Percentiles rank a stretch among this genome's conserved stretches.
Evolutionary conservation across 768 basidiomycete species (phyloP).

Genomic region (Cystobasidiopsis lactophilus): DNA sequence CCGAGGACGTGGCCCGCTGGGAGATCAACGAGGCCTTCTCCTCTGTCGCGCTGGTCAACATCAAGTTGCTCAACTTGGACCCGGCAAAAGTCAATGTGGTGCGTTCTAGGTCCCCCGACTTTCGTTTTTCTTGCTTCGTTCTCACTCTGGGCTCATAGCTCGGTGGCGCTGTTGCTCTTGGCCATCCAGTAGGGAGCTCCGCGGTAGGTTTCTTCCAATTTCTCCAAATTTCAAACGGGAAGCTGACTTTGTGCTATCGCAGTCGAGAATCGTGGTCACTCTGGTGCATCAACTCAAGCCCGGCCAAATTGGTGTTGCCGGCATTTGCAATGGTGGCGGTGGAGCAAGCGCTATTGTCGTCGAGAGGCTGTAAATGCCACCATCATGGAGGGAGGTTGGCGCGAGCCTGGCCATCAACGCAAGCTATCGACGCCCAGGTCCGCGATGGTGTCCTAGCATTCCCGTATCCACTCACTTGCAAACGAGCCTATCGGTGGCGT

Average conservation of each 20-base stretch:
- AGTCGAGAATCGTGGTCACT: too few relatives aligned
- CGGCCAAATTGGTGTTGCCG: conserved; percentile 69
- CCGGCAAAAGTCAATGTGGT: conserved; percentile 28
- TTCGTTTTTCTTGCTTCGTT: background rate
- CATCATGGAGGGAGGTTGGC: too few relatives aligned
- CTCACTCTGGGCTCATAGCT: background rate
- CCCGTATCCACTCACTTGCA: too few relatives aligned
- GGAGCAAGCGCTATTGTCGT: conserved; percentile 74
- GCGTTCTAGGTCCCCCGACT: background rate
- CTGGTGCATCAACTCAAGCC: conserved; percentile 35
- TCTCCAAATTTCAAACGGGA: too few relatives aligned
- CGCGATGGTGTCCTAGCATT: too few relatives aligned
- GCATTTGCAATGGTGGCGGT: conserved; percentile 30
- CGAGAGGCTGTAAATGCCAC: conserved; percentile 52
- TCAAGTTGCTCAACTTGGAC: conserved; percentile 66
- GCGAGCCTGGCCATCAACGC: too few relatives aligned
- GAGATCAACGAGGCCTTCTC: conserved; percentile 98
- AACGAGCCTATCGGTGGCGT: too few relatives aligned
- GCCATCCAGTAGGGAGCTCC: conserved; percentile 89
- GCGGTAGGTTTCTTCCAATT: too few relatives aligned
- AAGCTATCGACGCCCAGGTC: too few relatives aligned
- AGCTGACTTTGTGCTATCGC: too few relatives aligned
- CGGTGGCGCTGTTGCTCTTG: conserved; percentile 88
- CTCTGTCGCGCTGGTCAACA: conserved; percentile 70
- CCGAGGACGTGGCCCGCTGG: conserved; percentile 68